Evolutionary conservation across 2,329 filamentous ascomycete species (phyloP), one percentile per base, ranked within the genome.

Genomic region (Huntiella decipiens): DNA sequence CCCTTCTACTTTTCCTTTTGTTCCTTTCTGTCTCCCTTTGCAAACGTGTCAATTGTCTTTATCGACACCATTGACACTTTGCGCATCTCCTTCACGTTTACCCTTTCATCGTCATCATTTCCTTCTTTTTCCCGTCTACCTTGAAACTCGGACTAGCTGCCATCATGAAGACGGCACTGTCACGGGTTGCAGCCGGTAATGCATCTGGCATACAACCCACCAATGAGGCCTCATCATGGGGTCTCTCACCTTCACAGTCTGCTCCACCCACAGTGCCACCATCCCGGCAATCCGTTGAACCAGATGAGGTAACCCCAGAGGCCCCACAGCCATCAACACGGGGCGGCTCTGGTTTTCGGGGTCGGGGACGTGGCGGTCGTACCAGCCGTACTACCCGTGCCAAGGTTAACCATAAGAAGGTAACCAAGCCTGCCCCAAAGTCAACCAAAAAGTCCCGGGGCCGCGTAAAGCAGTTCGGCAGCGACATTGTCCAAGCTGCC

Each of bases 391-490:
- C 57, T 52, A 32, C 37, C 28, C 40, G 44, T 32, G 45, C 42
- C 41, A 41, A 48, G 16, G 41, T 39, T 6, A 42, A 39, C 34
- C 48, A 50, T 19, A 41, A 32, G 39, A 15, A 12, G 8, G 32
- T 41, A 8, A 31, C 39, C 11, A 41, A 41, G 22, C 22, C 39
- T 13, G 15, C 19, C 19, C 22, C 6, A 28, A 47, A 41, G 48
- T 15, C 32, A 33, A 39, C 41, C 43, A 47, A 38, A 31, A 67
- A 49, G 39, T 41, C 39, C n/a, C 65, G 68, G 51, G 67, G 68
- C 50, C 67, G 70, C 47, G 66, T 68, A 57, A 75, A 75, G 60
- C 66, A 66, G 53, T 74, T 73, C 54, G 61, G 65, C 50, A 66
- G 71, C 51, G 61, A 65, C 51, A 67, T 65, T 51, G 66, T 70